Base-by-base conservation (phyloP, 2,329 filamentous ascomycete genomes). In the Sclerotinia spermophila region DNA sequence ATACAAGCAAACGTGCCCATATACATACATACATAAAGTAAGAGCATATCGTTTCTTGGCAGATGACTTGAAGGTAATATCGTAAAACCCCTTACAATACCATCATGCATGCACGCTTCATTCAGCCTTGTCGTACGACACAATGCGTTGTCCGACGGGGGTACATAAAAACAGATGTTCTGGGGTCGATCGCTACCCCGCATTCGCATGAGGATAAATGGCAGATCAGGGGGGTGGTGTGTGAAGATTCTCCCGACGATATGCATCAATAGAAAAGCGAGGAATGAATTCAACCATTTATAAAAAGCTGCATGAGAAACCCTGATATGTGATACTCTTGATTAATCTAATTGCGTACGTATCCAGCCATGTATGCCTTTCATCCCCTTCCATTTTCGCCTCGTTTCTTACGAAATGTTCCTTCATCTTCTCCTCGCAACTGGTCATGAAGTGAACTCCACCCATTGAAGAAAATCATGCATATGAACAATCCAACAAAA, bases 381-480 rank as follows among this genome's bases (percentile, higher is more conserved):
- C 35, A 24, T 35, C 33, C 19, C 8, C 40, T n/a, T 30, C 33
- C 30, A 24, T 45, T 35, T 45, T 38, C 30, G 30, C n/a, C 33
- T 48, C 24, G n/a, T 30, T 24, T 59, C 21, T 48, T n/a, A 21
- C 24, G 5, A 11, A 7, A 15, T 60, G 24, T 24, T 61, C n/a
- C 6, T 19, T 67, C 38, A 15, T 59, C 55, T 44, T 68, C 38
- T 35, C 38, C 64, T 67, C 24, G 48, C 35, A 27, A 56, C 30
- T 59, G 59, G 40, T 33, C 59, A 60, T 59, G 15, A 68, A 21
- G n/a, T n/a, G n/a, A 60, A 15, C 44, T n/a, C 42, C 44, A 53
- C n/a, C 62, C 62, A 19, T 40, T 66, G 27, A 55, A 21, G 61
- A 64, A 21, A 69, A 35, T 64, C 44, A 64, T 69, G 67, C 58